These are phyloP conservation scores for Fusarium newnesense DNA, from an alignment of 2,329 filamentous ascomycete genomes.

Conservation along the genomic window DNA sequence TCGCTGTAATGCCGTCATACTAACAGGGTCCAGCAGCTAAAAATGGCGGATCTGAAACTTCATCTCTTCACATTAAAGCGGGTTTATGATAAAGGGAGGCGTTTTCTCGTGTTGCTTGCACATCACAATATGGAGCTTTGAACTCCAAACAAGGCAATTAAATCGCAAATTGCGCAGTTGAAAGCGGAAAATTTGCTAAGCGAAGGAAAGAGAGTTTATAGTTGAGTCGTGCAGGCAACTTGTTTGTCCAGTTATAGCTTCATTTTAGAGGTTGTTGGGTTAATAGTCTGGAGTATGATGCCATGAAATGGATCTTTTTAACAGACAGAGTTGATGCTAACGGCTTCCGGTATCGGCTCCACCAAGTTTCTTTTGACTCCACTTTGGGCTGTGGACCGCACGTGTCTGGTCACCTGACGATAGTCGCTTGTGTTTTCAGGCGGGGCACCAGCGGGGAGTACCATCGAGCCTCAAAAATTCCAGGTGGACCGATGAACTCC, in stretches of 20 bases:
- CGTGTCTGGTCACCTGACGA: neutral
- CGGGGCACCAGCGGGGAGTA: neutral
- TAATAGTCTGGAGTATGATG: slow-evolving; percentile 8
- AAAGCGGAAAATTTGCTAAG: slow-evolving; percentile 2
- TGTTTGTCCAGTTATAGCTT: neutral
- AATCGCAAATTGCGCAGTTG: neutral
- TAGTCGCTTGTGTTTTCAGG: neutral
- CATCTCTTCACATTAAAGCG: slow-evolving; percentile 21
- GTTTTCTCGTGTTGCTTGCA: slow-evolving; percentile 29
- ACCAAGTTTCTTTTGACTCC: neutral
- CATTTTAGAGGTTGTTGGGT: neutral
- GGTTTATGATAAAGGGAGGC: slow-evolving; percentile 15
- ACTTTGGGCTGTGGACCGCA: neutral
- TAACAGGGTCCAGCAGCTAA: slow-evolving; percentile 15
- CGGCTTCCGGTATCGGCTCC: neutral
- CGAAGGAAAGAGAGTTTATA: slow-evolving; percentile 2
- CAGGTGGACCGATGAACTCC: slow-evolving; percentile 19
- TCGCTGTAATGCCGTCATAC: slow-evolving; percentile 37
- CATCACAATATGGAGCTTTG: slow-evolving; percentile 28
- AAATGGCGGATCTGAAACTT: slow-evolving; percentile 33
- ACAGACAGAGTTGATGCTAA: slow-evolving; percentile 11
- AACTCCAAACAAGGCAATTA: neutral
- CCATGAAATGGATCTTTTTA: neutral
- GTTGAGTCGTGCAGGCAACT: slow-evolving; percentile 17
- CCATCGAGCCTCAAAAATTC: neutral